Evolutionary conservation across 768 basidiomycete species (phyloP).

Genomic region (Kwoniella dejecticola): DNA sequence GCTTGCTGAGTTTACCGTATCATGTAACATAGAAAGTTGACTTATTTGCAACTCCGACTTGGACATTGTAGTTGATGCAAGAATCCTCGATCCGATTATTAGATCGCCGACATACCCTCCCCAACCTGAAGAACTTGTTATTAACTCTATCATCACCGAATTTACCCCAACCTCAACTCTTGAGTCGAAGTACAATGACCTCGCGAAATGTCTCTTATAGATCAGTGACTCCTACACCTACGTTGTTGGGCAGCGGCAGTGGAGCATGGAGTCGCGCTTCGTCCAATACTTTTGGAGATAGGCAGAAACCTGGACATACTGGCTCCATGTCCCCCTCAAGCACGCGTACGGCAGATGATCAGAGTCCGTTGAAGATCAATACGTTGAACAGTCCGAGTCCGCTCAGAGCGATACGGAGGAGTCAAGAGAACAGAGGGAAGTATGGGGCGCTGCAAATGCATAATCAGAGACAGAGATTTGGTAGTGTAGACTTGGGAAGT

Average conservation of each 20-base stretch:
- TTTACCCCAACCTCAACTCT: conserved; percentile 20
- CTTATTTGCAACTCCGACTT: no score
- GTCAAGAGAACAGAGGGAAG: conserved; percentile 3
- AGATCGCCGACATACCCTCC: conserved; percentile 93
- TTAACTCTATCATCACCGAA: conserved; percentile 61
- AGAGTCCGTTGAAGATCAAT: neutral
- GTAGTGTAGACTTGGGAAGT: neutral
- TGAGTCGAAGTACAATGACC: neutral
- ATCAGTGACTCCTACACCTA: conserved; percentile 4
- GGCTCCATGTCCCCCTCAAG: neutral
- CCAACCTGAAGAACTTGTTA: conserved; percentile 91
- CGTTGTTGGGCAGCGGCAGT: neutral
- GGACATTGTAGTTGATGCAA: conserved; percentile 71
- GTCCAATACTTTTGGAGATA: conserved; percentile 9
- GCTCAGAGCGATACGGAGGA: neutral
- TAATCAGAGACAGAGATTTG: neutral
- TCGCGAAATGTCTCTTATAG: conserved; percentile 3
- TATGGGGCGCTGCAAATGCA: neutral
- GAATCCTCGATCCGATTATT: conserved; percentile 84
- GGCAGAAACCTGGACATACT: no score
- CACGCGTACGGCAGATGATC: neutral
- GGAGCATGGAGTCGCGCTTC: conserved; percentile 8
- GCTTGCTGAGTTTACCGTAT: no score
- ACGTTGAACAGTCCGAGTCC: conserved; percentile 7
- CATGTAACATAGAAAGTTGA: no score